Conservation (phyloP, 371 early-diverging fungal species). For the Lichtheimia ornata region DNA sequence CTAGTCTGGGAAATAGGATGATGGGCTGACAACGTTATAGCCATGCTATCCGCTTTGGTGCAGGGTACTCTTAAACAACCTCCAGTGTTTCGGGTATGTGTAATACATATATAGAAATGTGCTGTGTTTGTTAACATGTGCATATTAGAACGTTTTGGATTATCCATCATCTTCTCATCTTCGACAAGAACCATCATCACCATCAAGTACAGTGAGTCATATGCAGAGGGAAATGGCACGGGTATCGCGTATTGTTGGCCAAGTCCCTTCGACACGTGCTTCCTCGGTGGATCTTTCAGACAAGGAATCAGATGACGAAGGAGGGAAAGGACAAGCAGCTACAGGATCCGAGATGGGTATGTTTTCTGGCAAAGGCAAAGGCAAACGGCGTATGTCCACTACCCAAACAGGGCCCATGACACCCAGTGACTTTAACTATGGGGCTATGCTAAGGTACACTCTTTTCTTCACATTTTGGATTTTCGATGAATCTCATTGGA, state of each 20-base stretch:
- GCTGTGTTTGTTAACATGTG: not conserved
- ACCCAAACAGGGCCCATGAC: conserved; percentile 21
- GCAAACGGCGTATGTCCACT: conserved; percentile 40
- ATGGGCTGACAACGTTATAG: not conserved
- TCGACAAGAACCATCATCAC: conserved; percentile 10
- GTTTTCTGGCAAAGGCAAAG: conserved; percentile 32
- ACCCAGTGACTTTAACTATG: not conserved
- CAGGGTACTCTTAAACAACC: conserved; percentile 6
- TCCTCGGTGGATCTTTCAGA: conserved; percentile 48
- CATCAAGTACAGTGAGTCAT: conserved; percentile 15
- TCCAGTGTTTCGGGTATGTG: conserved; percentile 11
- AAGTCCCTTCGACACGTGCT: conserved; percentile 39
- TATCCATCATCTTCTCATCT: conserved; percentile 4
- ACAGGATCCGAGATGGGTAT: not conserved
- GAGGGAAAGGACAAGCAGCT: no score
- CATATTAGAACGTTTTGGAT: conserved; percentile 9
- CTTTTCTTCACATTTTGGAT: no score
- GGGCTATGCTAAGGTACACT: no score
- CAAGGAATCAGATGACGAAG: conserved; percentile 36
- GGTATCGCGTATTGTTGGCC: conserved; percentile 34
- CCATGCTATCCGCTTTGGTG: not conserved
- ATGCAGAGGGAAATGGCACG: conserved; percentile 35
- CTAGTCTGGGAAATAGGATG: not conserved
- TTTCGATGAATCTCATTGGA: no score
- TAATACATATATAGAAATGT: not conserved